Evolutionary conservation across 2,329 filamentous ascomycete species (phyloP), one percentile per base, ranked within the genome.

Genomic region (Orbilia oligospora): DNA sequence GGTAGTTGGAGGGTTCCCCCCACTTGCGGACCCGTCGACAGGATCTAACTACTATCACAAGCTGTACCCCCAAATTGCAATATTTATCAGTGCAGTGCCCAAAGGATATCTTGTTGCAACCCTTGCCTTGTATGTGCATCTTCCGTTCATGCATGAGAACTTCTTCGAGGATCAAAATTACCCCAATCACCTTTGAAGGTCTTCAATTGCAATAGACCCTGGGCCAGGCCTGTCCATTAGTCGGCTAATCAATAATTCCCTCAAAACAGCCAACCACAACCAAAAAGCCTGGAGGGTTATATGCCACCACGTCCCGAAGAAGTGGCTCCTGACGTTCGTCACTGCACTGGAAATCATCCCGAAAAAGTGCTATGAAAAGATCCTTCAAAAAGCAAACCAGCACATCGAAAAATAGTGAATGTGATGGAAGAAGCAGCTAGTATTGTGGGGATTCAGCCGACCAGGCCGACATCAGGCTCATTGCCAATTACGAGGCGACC

Each of bases 171-270:
- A 49, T 49, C 18, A 38, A 65, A 20, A 46, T 46, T 46, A 46
- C 41, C 49, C 49, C 24, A 63, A 73, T 24, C 30, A 44, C 64
- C 53, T 53, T 55, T 55, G 36, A 49, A 75, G 44, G 33, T 9
- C 49, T 36, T 53, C 30, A 44, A 38, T 30, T 71, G 55, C 68
- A 55, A 49, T 36, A 67, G 70, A 53, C 38, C 58, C 44, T 46
- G 44, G 41, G n/a, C 58, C 22, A 55, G 58, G 58, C 55, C 56
- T 30, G 24, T 58, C 41, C 55, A 64, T 68, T 75, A 75, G 33
- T 69, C 71, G 71, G 71, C 64, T 75, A 75, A 75, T 64, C 64
- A 75, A 68, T 75, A 75, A 75, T 75, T 75, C 71, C 71, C 71
- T 75, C 71, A 73, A 75, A 73, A 68, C 58, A 22, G 61, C 41